These are phyloP conservation scores for Musa schizocarpa DNA, from an alignment of 176 grass and related monocot species.

Conservation along the genomic window DNA sequence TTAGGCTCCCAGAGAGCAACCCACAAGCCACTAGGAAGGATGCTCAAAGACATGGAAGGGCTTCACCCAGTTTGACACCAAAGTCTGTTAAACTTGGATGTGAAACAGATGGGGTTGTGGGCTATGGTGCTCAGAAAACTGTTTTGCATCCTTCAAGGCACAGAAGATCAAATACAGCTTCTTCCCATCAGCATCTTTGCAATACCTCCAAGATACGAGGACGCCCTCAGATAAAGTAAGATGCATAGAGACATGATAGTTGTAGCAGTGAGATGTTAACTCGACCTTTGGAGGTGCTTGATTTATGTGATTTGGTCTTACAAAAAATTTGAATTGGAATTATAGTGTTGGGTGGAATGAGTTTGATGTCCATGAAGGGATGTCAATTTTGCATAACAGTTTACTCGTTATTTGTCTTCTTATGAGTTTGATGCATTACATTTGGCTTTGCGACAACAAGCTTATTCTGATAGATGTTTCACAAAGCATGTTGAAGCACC, in stretches of 20 bases:
- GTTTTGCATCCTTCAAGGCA: neutral
- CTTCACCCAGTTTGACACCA: neutral
- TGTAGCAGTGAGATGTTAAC: neutral
- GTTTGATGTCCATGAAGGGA: conserved; percentile 29
- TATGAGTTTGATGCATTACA: too few relatives aligned
- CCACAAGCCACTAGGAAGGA: neutral
- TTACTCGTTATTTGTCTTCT: too few relatives aligned
- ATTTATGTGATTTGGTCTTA: conserved; percentile 8
- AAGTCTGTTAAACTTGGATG: neutral
- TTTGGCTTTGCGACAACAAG: neutral
- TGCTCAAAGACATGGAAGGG: neutral
- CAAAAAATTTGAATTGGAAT: conserved; percentile 23
- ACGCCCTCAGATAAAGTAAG: neutral
- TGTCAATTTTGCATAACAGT: neutral
- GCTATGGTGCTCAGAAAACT: too few relatives aligned
- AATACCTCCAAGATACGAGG: neutral
- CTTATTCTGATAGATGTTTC: neutral
- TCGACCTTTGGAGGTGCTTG: conserved; percentile 2
- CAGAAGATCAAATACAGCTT: neutral
- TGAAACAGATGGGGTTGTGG: neutral
- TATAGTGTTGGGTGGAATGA: conserved; percentile 26
- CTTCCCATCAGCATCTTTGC: neutral
- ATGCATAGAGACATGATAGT: neutral
- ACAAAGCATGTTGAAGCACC: too few relatives aligned
- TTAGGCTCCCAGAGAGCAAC: conserved; percentile 10